Percentiles rank a stretch among this genome's conserved stretches.
phyloP scores from a whole-genome alignment of 768 basidiomycete species.

The Amanita inopinata region DNA sequence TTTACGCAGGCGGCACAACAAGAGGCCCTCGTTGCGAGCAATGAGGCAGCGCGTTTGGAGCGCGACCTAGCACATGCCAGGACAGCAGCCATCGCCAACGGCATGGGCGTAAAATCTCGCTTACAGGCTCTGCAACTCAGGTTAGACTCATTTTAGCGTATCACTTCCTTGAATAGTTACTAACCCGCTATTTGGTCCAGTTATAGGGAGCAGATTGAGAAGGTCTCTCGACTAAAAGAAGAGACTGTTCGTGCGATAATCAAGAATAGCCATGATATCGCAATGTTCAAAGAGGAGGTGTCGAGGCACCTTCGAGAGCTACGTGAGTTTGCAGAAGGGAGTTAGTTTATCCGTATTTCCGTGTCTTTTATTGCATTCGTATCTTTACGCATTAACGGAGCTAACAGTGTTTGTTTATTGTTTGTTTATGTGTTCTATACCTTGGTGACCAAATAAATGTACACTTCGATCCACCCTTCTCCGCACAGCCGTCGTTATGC shows the following conservation, averaged over 20 bases:
- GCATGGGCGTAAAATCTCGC: conserved; percentile 74
- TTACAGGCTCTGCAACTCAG: conserved; percentile 70
- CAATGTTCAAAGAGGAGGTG: conserved; percentile 71
- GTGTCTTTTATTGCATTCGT: not conserved
- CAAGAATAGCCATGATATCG: conserved; percentile 79
- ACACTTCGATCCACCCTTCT: too few relatives aligned
- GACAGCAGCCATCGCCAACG: conserved; percentile 67
- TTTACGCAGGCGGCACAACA: conserved; percentile 59
- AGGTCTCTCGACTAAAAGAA: conserved; percentile 63
- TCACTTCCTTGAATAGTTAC: conserved; percentile 3
- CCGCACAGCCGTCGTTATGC: too few relatives aligned
- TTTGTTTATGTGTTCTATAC: too few relatives aligned
- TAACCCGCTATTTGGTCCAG: conserved; percentile 25
- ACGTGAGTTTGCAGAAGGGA: conserved; percentile 48
- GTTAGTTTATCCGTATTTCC: not conserved
- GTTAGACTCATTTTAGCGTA: conserved; percentile 29
- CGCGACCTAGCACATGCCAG: conserved; percentile 66
- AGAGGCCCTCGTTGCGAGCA: conserved; percentile 57
- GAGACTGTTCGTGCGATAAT: conserved; percentile 75
- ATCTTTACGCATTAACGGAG: not conserved
- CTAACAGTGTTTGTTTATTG: too few relatives aligned
- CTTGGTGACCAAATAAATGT: too few relatives aligned
- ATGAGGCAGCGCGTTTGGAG: conserved; percentile 58
- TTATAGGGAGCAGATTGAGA: conserved; percentile 72
- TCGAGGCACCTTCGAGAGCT: conserved; percentile 61